Conservation (phyloP, 768 basidiomycete genomes). For the Phylloporus sp. region DNA sequence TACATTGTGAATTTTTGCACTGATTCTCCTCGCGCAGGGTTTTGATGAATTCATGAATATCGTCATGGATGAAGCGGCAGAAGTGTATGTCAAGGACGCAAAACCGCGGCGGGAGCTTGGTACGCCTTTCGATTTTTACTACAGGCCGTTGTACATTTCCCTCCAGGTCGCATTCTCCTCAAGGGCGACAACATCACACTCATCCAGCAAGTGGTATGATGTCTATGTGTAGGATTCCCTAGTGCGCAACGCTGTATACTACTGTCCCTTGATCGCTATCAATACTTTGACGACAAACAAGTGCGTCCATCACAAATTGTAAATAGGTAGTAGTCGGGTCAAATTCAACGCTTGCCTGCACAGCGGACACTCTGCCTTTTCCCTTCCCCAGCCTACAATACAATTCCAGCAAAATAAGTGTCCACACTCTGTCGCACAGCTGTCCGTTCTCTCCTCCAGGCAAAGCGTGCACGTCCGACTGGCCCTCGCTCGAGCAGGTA, state of each 20-base stretch:
- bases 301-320: constrained; percentile 62
- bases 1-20: constrained; percentile 7
- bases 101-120: constrained; percentile 84
- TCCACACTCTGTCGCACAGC: constrained; percentile 82
- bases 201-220: constrained; percentile 65
- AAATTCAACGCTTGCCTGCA: constrained; percentile 76
- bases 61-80: constrained; percentile 88
- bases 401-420: constrained; percentile 91
- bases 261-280: not conserved
- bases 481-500: constrained; percentile 50
- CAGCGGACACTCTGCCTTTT: constrained; percentile 87
- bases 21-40: constrained; percentile 53
- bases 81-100: constrained; percentile 87
- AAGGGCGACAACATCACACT: constrained; percentile 99
- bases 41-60: constrained; percentile 99
- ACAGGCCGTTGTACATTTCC: not conserved
- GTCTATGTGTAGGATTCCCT: constrained; percentile 9
- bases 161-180: constrained; percentile 83
- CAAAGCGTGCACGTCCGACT: constrained; percentile 78
- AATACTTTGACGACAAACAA: constrained; percentile 2
- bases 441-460: constrained; percentile 78
- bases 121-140: constrained; percentile 33
- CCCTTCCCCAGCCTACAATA: constrained; percentile 83
- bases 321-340: constrained; percentile 69
- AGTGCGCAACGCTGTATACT: constrained; percentile 22